phyloP scores from a whole-genome alignment of 805 yeast genomes.

The Yarrowia sp. region DNA sequence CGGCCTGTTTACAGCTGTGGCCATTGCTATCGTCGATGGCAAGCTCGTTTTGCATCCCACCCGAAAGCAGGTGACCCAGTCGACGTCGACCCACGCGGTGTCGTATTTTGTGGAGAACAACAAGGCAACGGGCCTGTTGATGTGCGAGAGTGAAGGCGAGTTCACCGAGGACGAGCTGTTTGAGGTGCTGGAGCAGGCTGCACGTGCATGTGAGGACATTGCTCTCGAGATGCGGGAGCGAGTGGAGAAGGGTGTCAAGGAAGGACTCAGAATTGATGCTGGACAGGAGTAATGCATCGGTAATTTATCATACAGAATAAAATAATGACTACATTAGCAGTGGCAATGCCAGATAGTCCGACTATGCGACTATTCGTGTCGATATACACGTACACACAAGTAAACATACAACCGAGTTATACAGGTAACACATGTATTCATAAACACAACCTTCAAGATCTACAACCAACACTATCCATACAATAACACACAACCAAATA shows the following conservation, averaged over 20 bases:
- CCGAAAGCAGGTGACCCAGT: conserved; percentile 45
- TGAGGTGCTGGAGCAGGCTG: conserved; percentile 52
- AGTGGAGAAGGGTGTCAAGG: conserved; percentile 48
- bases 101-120: conserved; percentile 57
- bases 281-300: conserved; percentile 2
- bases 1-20: conserved; percentile 57
- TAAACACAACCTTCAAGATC: too few relatives aligned
- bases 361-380: too few relatives aligned
- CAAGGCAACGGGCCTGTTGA: conserved; percentile 54
- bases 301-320: not conserved
- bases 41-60: conserved; percentile 47
- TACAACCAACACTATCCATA: too few relatives aligned
- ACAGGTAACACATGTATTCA: too few relatives aligned
- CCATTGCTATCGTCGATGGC: conserved; percentile 44
- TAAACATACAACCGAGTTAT: too few relatives aligned
- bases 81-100: conserved; percentile 59
- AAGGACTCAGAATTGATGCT: not conserved
- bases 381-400: too few relatives aligned
- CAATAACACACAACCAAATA: not conserved
- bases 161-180: conserved; percentile 59
- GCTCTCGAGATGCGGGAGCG: conserved; percentile 49
- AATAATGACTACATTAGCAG: too few relatives aligned
- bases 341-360: too few relatives aligned
- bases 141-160: conserved; percentile 69
- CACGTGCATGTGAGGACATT: conserved; percentile 46